Evolutionary conservation across 2,329 filamentous ascomycete genomes (phyloP), one percentile per base, ranked within the genome.

Genomic region (Trichoderma sp.): DNA sequence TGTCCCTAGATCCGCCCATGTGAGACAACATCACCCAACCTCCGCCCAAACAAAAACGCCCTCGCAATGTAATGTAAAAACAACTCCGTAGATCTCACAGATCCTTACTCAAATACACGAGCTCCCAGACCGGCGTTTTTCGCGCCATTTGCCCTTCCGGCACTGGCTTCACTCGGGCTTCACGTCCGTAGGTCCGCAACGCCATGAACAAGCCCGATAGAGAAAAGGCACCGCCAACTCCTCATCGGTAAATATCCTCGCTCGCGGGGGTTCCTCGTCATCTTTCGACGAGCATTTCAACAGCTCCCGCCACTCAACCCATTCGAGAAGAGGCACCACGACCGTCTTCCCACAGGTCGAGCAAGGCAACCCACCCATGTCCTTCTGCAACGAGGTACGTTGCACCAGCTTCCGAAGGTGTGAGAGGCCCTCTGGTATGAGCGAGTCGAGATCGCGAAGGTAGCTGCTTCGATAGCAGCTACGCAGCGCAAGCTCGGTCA

Each of bases 231-330:
- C 74, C 3, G 72, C 75, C 54, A 71, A 74, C 66, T 80, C 78
- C 1, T 75, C 71, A 64, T 66, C 70, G 48, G 74, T 77, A 45
- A 77, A 67, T 7, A 73, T 71, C 26, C 24, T 61, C 19, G 48
- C 54, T 39, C 34, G 34, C 34, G 34, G 34, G 34, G 10, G 34
- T 14, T 14, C 34, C 3, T 14, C 34, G 14, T 10, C 10, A 39
- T 39, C 34, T 5, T 5, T 14, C 3, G 5, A 39, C 1, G 34
- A 39, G 34, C 34, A 39, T 39, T 39, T 39, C 34, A 39, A 10
- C 34, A 39, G 34, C 65, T 83, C 79, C 73, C 83, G 85, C 83
- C 87, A 89, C 71, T 89, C 87, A 7, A 89, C 75, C 87, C 87
- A 89, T 70, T 86, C 80, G 0, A 82, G 77, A 3, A 80, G 74